phyloP scores from a whole-genome alignment of 345 rosid species.

The Gossypium sturtianum region DNA sequence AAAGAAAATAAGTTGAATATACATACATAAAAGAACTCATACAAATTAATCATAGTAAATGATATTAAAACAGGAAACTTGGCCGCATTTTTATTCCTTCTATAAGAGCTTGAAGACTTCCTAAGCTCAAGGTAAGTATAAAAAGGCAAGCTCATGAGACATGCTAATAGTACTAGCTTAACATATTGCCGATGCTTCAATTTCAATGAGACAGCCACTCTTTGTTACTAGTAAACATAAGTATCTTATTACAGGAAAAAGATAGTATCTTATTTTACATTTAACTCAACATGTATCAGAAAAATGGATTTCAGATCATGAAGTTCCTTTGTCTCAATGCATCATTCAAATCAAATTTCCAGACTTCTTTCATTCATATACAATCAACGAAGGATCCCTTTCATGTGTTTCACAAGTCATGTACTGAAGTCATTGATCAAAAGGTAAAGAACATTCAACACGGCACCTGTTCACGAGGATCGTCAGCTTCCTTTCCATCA shows the following conservation, averaged over 20 bases:
- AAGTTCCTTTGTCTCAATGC: neutral
- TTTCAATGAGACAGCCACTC: neutral
- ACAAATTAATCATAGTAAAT: neutral
- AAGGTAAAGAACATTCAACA: slow-evolving; percentile 7
- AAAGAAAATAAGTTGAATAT: neutral
- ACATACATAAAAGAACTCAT: neutral
- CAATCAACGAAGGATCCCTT: neutral
- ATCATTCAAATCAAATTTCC: neutral
- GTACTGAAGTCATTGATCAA: slow-evolving; percentile 7
- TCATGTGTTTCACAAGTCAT: slow-evolving; percentile 4
- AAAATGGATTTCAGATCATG: neutral
- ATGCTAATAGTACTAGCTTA: neutral
- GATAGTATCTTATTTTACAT: neutral
- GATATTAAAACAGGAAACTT: neutral
- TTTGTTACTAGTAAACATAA: neutral
- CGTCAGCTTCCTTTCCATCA: slow-evolving; percentile 30
- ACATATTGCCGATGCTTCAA: neutral
- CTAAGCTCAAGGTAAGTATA: neutral
- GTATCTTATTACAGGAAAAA: neutral
- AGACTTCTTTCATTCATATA: neutral
- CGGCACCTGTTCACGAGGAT: slow-evolving; percentile 45
- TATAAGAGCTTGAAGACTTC: neutral
- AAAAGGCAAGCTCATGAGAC: neutral
- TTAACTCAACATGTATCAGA: neutral
- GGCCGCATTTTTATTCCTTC: neutral